Percentiles rank a stretch among this genome's conserved stretches.
Conservation (phyloP, 225 moss, liverwort and hornwort species). For the Bryum argenteum region DNA sequence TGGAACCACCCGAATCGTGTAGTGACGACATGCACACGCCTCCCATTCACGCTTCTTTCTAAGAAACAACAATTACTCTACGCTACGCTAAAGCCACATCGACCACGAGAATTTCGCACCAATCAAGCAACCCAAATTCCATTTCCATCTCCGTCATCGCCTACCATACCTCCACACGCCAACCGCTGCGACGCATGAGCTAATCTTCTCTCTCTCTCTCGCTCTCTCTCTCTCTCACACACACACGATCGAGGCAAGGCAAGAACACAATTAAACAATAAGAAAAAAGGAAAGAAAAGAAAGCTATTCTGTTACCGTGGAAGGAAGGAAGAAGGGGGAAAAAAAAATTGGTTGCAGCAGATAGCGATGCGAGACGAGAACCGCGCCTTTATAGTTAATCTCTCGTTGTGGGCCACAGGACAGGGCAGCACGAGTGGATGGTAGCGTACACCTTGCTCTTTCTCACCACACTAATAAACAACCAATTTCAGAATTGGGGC, state of each 20-base stretch:
- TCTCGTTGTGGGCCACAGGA: slow-evolving; percentile 26
- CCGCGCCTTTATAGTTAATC: background rate
- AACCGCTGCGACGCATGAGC: slow-evolving; percentile 47
- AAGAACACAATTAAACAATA: background rate
- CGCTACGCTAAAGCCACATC: slow-evolving; percentile 13
- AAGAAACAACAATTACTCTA: slow-evolving; percentile 9
- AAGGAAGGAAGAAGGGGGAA: background rate
- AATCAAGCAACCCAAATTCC: slow-evolving; percentile 32
- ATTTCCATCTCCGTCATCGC: slow-evolving; percentile 17
- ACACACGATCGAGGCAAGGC: background rate
- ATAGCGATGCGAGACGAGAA: slow-evolving; percentile 21
- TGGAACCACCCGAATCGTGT: slow-evolving; percentile 28
- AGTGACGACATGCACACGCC: slow-evolving; percentile 32
- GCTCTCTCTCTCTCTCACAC: background rate
- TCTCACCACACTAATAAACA: background rate
- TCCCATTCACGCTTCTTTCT: slow-evolving; percentile 24
- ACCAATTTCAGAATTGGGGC: background rate
- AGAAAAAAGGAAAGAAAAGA: background rate
- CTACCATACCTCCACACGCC: slow-evolving; percentile 30
- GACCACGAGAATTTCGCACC: background rate
- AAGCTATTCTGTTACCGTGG: slow-evolving; percentile 12
- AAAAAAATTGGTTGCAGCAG: slow-evolving; percentile 13
- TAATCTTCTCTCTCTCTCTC: slow-evolving; percentile 1
- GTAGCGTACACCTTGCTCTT: background rate
- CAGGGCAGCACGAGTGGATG: slow-evolving; percentile 7